phyloP scores from a whole-genome alignment of 163 green algal genomes.

The Volvox carteri region DNA sequence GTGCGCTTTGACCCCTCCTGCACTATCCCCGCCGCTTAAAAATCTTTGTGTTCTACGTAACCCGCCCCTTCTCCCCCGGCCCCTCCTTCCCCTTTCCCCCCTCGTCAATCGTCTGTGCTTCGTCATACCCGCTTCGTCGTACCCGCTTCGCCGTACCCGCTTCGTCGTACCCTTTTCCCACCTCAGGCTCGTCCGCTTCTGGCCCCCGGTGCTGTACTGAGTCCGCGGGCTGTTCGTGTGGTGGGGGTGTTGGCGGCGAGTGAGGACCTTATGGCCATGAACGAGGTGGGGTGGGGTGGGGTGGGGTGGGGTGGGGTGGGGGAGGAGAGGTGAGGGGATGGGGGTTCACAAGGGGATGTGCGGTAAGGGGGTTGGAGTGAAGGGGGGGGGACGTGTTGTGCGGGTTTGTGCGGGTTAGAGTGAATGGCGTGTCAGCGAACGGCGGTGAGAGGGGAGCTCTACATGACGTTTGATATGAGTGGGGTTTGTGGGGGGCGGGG shows the following conservation, averaged over 20 bases:
- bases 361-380: not conserved
- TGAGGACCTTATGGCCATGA: slow-evolving; percentile 43
- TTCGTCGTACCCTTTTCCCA: no score
- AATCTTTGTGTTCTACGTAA: no score
- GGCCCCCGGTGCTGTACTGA: slow-evolving; percentile 11
- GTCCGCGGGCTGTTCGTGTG: not conserved
- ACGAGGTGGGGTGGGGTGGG: slow-evolving; percentile 25
- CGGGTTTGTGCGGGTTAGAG: no score
- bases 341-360: not conserved
- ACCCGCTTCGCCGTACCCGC: no score
- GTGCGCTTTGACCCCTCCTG: not conserved
- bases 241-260: slow-evolving; percentile 38
- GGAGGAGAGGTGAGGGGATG: not conserved
- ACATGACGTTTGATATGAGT: not conserved
- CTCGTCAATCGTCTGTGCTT: no score
- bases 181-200: slow-evolving; percentile 1
- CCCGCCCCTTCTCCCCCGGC: no score
- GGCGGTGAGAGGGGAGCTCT: not conserved
- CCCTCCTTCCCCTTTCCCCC: no score
- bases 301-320: not conserved
- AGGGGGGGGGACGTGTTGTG: no score
- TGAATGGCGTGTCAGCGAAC: not conserved
- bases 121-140: no score
- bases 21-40: no score
- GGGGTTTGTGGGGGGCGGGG: not conserved